phyloP scores from a whole-genome alignment of 2,329 filamentous ascomycete genomes.

The Colletotrichum sp. region DNA sequence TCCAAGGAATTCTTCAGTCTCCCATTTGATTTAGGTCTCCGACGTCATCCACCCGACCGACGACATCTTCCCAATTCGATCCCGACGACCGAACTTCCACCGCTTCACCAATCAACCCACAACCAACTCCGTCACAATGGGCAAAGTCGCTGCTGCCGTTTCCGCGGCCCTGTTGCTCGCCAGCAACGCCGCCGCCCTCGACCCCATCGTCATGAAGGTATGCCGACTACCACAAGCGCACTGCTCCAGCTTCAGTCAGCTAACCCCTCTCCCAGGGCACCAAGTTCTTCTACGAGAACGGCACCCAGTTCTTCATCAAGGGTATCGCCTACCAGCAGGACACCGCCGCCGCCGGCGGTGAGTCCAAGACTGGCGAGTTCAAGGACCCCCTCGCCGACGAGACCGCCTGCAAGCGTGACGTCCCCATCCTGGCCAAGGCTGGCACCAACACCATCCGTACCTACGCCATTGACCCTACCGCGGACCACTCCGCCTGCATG shows the following conservation, averaged over 20 bases:
- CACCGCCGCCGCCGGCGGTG: conserved; percentile 57
- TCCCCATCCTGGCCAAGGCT: conserved; percentile 79
- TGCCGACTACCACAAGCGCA: too few relatives aligned
- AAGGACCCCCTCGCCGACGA: conserved; percentile 81
- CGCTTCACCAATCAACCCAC: not conserved
- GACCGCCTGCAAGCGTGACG: conserved; percentile 78
- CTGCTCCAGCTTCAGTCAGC: not conserved
- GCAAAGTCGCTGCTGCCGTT: conserved; percentile 22
- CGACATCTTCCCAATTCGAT: not conserved
- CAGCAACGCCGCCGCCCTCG: conserved; percentile 46
- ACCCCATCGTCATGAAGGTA: conserved; percentile 74
- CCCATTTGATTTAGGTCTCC: not conserved
- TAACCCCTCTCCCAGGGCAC: conserved; percentile 56
- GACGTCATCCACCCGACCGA: not conserved
- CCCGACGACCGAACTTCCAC: not conserved
- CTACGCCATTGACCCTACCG: conserved; percentile 84
- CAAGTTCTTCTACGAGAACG: conserved; percentile 89
- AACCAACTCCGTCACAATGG: conserved; percentile 1
- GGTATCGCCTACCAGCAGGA: conserved; percentile 97
- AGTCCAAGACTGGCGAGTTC: conserved; percentile 61
- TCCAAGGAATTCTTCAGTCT: not conserved
- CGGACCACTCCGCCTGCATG: conserved; percentile 87
- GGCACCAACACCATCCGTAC: conserved; percentile 93
- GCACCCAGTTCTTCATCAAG: conserved; percentile 76
- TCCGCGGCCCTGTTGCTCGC: conserved; percentile 46